phyloP scores from a whole-genome alignment of 306 rosid genomes.

The Calophaca sinica region DNA sequence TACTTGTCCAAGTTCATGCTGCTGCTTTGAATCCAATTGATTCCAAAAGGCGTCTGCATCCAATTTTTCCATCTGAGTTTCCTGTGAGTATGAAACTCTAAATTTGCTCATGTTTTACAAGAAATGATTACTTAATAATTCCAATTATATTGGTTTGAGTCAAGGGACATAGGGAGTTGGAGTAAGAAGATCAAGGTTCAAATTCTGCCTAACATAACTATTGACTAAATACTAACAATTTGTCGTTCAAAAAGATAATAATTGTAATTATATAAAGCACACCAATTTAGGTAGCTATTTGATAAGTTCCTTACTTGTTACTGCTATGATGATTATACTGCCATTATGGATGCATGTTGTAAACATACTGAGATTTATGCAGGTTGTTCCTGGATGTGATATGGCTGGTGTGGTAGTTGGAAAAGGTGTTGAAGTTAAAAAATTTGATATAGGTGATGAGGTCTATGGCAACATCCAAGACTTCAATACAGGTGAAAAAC shows the following conservation, averaged over 20 bases:
- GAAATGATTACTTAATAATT: not conserved
- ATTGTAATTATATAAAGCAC: not conserved
- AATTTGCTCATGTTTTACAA: not conserved
- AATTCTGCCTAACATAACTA: no score
- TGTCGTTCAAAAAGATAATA: no score
- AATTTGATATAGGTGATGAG: constrained; percentile 53
- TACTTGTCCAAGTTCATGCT: constrained; percentile 52
- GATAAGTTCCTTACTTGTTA: not conserved
- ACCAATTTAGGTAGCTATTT: not conserved
- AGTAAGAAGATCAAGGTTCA: no score
- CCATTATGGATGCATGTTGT: not conserved
- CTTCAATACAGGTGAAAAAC: constrained; percentile 41
- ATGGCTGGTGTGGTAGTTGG: constrained; percentile 54
- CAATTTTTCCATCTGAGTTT: constrained; percentile 47
- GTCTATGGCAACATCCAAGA: constrained; percentile 62
- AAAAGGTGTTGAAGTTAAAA: constrained; percentile 43
- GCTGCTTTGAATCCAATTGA: constrained; percentile 60
- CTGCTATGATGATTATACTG: not conserved
- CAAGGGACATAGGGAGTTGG: no score
- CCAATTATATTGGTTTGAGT: not conserved
- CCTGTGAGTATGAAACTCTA: constrained; percentile 46
- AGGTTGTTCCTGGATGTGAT: constrained; percentile 62
- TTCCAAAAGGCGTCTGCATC: constrained; percentile 50
- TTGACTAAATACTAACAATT: no score
- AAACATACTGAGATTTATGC: constrained; percentile 3